Base-by-base conservation (phyloP, 495 filamentous ascomycete species). In the Penicillium pulvis region DNA sequence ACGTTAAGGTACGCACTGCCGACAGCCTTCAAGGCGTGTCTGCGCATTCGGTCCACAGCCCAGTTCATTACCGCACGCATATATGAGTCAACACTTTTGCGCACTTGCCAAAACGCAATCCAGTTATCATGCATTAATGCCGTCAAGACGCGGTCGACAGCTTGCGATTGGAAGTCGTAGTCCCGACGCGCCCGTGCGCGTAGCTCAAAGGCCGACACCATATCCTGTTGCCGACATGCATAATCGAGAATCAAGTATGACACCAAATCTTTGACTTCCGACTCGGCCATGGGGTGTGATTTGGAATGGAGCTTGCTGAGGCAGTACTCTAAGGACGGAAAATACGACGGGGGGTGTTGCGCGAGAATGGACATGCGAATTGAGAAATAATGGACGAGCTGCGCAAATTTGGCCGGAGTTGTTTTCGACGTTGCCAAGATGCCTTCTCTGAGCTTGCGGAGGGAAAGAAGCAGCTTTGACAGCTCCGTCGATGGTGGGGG, bases 391-490 rank as follows among this genome's bases (percentile, higher is more conserved):
- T 90, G 86, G 28, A 85, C 88, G 53, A 87, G 85, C 36, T 85
- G 79, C 16, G 87, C 83, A 70, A 91, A 91, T 50, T 79, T 76
- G 55, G 74, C 51, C 1, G 77, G 74, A 7, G 91, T 87, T 36
- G 81, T 76, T 19, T 86, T 85, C 35, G 91, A 87, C 0, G 93
- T 85, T 55, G 76, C 72, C 42, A 77, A 51, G 51, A 97, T 84
- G 44, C 85, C 91, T 77, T 98, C 94, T 44, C 94, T 86, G 41
- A 98, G 82, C 71, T 97, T 98, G 55, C 94, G 87, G 72, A 98
- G 90, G 35, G 92, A 89, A 59, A 85, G 81, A 24, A 85, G 73
- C 55, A 90, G 77, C 12, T 75, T 80, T 31, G 83, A 81, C 51
- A 89, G 75, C 60, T 88, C 85, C 49, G 65, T 66, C 39, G 80